Conservation (phyloP, 2,329 filamentous ascomycete species). For the Nigrospora sphaerica region DNA sequence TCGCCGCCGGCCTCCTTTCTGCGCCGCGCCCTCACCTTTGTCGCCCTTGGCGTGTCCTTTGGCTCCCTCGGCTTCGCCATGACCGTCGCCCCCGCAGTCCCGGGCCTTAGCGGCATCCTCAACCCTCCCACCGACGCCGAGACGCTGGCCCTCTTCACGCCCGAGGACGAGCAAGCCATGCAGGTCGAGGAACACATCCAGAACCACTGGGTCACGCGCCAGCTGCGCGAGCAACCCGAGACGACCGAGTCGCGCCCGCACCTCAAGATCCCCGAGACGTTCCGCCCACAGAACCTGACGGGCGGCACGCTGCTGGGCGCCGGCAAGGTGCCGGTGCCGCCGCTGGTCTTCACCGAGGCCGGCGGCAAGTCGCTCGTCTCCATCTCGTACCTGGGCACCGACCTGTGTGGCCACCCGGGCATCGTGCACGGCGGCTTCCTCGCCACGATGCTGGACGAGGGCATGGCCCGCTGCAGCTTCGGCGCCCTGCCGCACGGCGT, state of each 20-base stretch:
- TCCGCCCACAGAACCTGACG: conserved; percentile 72
- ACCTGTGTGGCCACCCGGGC: conserved; percentile 82
- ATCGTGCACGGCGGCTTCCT: conserved; percentile 87
- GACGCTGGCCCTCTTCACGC: conserved; percentile 59
- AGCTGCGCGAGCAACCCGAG: conserved; percentile 58
- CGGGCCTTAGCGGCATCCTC: conserved; percentile 39
- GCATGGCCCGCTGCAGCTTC: conserved; percentile 82
- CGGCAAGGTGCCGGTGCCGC: conserved; percentile 72
- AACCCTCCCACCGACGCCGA: conserved; percentile 60
- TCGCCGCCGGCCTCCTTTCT: conserved; percentile 24
- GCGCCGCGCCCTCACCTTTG: conserved; percentile 35
- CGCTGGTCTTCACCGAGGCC: conserved; percentile 67
- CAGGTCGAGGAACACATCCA: conserved; percentile 69
- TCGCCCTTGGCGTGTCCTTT: conserved; percentile 40
- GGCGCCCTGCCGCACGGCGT: conserved; percentile 79
- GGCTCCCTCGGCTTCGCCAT: conserved; percentile 48
- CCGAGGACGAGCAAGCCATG: conserved; percentile 43
- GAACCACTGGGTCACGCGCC: conserved; percentile 64
- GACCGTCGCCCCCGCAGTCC: conserved; percentile 43
- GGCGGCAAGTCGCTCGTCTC: conserved; percentile 63
- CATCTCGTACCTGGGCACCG: conserved; percentile 69
- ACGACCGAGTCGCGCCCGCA: conserved; percentile 77
- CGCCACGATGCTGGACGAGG: conserved; percentile 90
- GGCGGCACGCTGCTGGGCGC: conserved; percentile 71
- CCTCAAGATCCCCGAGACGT: conserved; percentile 68